Conservation (phyloP, 208 protist species). For the Naegleria gruberi region DNA sequence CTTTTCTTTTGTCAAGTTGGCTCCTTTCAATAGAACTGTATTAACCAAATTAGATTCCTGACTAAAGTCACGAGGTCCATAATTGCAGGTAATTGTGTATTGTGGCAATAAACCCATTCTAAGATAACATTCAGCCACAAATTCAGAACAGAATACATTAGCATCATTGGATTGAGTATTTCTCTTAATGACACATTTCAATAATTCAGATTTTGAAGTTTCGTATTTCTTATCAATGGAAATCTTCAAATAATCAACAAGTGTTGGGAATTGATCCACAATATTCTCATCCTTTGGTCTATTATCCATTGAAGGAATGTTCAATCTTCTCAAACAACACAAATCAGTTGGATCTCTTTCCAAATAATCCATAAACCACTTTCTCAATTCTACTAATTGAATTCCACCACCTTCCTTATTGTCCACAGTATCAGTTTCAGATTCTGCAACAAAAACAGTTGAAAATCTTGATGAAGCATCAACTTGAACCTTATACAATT, state of each 20-base stretch:
- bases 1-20: neutral
- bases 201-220: neutral
- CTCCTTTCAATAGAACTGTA: neutral
- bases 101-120: neutral
- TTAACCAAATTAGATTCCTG: neutral
- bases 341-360: neutral
- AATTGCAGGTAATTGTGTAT: neutral
- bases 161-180: neutral
- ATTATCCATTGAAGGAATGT: neutral
- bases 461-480: neutral
- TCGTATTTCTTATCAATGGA: neutral
- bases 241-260: neutral
- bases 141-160: neutral
- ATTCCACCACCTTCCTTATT: neutral
- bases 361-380: neutral
- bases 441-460: neutral
- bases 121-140: neutral
- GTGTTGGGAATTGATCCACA: neutral
- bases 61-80: neutral
- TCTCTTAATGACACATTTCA: constrained; percentile 2
- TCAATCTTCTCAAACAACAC: neutral
- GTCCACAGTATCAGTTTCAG: neutral
- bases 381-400: neutral
- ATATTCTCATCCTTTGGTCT: too few species aligned
- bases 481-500: neutral